A percentile compares a stretch with the other conserved stretches of the same genome.
Evolutionary conservation across 2,329 filamentous ascomycete species (phyloP).

Genomic region (Cladosporium sp.): DNA sequence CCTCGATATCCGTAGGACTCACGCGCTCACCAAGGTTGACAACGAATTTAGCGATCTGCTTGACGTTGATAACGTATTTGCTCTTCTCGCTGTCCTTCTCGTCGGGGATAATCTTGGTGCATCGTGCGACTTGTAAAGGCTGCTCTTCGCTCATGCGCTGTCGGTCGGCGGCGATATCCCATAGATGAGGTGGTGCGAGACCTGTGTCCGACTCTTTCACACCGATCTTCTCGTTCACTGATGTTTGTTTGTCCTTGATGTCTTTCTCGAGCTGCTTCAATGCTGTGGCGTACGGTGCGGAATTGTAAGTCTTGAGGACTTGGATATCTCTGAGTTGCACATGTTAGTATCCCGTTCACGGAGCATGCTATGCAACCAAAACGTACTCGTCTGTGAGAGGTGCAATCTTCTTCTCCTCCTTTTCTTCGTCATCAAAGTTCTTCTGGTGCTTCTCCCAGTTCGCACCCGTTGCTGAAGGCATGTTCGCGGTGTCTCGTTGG

Average conservation of each 20-base stretch:
- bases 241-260: slow-evolving; percentile 98
- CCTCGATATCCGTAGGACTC: slow-evolving; percentile 96
- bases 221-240: slow-evolving; percentile 97
- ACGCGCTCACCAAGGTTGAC: slow-evolving; percentile 96
- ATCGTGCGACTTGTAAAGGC: slow-evolving; percentile 91
- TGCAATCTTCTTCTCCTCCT: slow-evolving; percentile 99
- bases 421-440: slow-evolving; percentile 91
- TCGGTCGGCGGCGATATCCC: slow-evolving; percentile 95
- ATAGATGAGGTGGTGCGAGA: slow-evolving; percentile 94
- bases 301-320: slow-evolving; percentile 97
- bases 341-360: slow-evolving; percentile 29
- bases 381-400: slow-evolving; percentile 92
- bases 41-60: slow-evolving; percentile 99
- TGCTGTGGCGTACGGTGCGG: slow-evolving; percentile 87
- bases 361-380: not conserved
- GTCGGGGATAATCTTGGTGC: slow-evolving; percentile 98
- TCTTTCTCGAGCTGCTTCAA: slow-evolving; percentile 98
- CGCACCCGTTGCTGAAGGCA: slow-evolving; percentile 91
- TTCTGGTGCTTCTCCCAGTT: slow-evolving; percentile 99
- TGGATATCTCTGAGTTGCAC: slow-evolving; percentile 76
- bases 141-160: slow-evolving; percentile 99
- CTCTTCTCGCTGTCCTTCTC: slow-evolving; percentile 95
- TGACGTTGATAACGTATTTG: slow-evolving; percentile 99
- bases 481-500: slow-evolving; percentile 29
- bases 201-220: slow-evolving; percentile 93